Percentiles rank a stretch among this genome's conserved stretches.
Conservation (phyloP, 1,284 basidiomycete species). For the Testicularia cyperi region DNA sequence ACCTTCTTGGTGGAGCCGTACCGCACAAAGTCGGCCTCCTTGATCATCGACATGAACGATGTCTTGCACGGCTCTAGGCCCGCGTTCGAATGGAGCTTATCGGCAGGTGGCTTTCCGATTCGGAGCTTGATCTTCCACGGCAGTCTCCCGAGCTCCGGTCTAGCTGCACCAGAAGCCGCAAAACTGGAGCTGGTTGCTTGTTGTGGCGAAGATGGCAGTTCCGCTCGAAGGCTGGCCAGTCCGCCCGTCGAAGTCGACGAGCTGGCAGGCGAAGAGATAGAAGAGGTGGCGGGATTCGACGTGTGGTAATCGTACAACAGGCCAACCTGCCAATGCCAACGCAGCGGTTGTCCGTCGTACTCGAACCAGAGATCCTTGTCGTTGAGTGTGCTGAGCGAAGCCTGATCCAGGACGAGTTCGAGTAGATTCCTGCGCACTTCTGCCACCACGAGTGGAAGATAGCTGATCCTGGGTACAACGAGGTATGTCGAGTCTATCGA, state of each 20-base stretch:
- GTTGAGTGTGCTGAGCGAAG: conserved; percentile 14
- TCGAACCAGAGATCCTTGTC: conserved; percentile 51
- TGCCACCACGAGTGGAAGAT: conserved; percentile 43
- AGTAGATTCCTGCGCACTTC: conserved; percentile 40
- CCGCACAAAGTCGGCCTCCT: conserved; percentile 55
- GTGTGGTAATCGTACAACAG: conserved; percentile 50
- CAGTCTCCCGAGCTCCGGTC: conserved; percentile 1
- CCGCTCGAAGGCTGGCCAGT: conserved; percentile 1
- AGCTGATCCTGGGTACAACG: conserved; percentile 41
- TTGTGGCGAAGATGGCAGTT: not conserved
- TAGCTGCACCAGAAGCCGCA: not conserved
- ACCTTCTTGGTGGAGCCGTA: conserved; percentile 50
- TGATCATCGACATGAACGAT: conserved; percentile 53
- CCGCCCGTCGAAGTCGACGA: conserved; percentile 6
- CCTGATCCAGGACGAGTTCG: conserved; percentile 32
- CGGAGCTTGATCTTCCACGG: conserved; percentile 45
- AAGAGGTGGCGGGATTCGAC: conserved; percentile 32
- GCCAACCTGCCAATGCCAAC: conserved; percentile 55
- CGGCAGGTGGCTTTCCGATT: conserved; percentile 38
- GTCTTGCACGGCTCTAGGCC: conserved; percentile 39
- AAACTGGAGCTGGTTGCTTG: too few relatives aligned
- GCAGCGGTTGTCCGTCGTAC: conserved; percentile 41
- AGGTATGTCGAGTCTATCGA: conserved; percentile 39
- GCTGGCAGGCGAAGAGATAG: conserved; percentile 10
- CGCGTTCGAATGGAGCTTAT: conserved; percentile 38